Conservation (phyloP, 2,329 filamentous ascomycete genomes). For the Penicillium hesseltinei region DNA sequence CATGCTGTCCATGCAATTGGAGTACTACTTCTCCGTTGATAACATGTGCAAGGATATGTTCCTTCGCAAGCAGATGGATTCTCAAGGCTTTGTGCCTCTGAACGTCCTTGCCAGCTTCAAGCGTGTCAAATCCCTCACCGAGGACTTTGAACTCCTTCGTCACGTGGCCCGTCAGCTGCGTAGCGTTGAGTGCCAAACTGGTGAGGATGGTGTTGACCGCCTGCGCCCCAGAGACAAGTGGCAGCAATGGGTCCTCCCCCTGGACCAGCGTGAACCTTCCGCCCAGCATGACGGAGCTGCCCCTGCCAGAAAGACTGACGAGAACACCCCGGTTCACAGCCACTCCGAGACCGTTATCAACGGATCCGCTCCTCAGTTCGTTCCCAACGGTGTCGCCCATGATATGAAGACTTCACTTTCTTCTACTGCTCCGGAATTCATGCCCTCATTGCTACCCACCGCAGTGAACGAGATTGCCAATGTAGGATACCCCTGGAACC, state of each 20-base stretch:
- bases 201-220: constrained; percentile 74
- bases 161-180: constrained; percentile 70
- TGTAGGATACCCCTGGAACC: constrained; percentile 36
- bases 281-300: constrained; percentile 72
- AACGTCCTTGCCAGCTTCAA: constrained; percentile 81
- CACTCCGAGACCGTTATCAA: constrained; percentile 33
- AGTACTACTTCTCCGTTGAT: constrained; percentile 96
- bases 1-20: constrained; percentile 63
- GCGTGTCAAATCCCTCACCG: constrained; percentile 71
- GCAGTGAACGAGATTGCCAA: constrained; percentile 36
- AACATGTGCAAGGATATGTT: constrained; percentile 93
- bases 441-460: constrained; percentile 42
- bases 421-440: constrained; percentile 63
- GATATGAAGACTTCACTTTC: constrained; percentile 55
- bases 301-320: constrained; percentile 37
- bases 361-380: constrained; percentile 28
- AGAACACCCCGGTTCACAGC: constrained; percentile 35
- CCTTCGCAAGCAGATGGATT: constrained; percentile 88
- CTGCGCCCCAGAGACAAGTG: constrained; percentile 73
- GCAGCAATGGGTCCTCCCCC: constrained; percentile 73
- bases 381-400: constrained; percentile 42
- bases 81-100: constrained; percentile 84
- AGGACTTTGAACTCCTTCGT: constrained; percentile 71
- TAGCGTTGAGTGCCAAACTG: constrained; percentile 70
- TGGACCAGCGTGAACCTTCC: constrained; percentile 67